A percentile compares a stretch with the other conserved stretches of the same genome.
These are phyloP conservation scores for Elsinoe batatas DNA, from an alignment of 2,329 filamentous ascomycete species.

Conservation along the genomic window DNA sequence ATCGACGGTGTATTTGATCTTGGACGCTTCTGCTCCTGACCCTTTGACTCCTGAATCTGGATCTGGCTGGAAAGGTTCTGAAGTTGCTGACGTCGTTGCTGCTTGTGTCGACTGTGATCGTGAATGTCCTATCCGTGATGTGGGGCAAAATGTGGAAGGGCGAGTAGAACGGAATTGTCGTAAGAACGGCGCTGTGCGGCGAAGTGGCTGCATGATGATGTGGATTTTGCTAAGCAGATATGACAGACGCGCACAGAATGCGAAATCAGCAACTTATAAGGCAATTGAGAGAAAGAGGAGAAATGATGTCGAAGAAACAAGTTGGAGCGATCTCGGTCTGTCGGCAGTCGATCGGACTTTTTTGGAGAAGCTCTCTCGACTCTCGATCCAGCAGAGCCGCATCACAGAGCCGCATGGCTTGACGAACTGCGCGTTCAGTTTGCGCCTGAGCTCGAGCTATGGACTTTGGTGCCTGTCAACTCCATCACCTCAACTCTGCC, in stretches of 20 bases:
- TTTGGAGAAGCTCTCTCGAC: not conserved
- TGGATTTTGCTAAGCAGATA: too few species aligned
- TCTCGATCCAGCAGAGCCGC: not conserved
- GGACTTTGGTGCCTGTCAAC: not conserved
- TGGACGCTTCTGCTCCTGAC: conserved; percentile 23
- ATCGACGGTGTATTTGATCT: conserved; percentile 70
- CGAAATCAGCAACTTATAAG: too few species aligned
- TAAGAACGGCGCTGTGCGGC: conserved; percentile 20
- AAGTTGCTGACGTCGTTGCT: conserved; percentile 23
- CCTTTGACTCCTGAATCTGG: conserved; percentile 22
- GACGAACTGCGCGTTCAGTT: not conserved
- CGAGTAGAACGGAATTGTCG: conserved; percentile 24
- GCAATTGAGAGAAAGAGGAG: not conserved
- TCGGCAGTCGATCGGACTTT: conserved; percentile 1
- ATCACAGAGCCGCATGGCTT: not conserved
- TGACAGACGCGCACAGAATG: not conserved
- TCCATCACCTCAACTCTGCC: not conserved
- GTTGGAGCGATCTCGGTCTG: not conserved
- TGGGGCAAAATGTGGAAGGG: conserved; percentile 22
- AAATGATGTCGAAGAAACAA: not conserved
- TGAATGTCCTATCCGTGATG: conserved; percentile 19
- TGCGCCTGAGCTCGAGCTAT: not conserved
- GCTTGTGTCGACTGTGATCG: conserved; percentile 23
- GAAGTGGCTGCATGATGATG: conserved; percentile 14
- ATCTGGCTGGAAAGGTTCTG: conserved; percentile 16